phyloP scores from a whole-genome alignment of 2,329 filamentous ascomycete species.

The Fusarium oligoseptatum region DNA sequence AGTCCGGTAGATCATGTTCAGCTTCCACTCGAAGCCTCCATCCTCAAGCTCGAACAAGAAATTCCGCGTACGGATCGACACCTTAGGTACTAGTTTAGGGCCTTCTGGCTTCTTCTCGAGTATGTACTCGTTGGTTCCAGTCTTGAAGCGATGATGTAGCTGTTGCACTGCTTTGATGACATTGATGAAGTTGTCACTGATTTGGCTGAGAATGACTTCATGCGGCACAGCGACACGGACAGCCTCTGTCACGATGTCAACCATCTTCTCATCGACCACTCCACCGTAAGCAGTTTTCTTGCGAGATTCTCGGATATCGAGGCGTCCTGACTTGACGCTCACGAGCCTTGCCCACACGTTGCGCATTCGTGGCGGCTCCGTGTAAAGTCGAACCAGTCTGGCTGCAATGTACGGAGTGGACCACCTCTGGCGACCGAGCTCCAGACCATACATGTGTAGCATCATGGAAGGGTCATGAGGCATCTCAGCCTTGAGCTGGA shows the following conservation, averaged over 20 bases:
- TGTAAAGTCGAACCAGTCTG: constrained; percentile 86
- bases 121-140: constrained; percentile 88
- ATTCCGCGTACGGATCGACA: constrained; percentile 85
- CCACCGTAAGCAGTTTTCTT: constrained; percentile 72
- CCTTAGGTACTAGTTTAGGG: constrained; percentile 87
- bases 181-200: constrained; percentile 95
- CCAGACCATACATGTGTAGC: constrained; percentile 87
- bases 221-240: constrained; percentile 91
- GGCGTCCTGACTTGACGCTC: constrained; percentile 82
- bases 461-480: constrained; percentile 92
- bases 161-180: constrained; percentile 89
- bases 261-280: constrained; percentile 79
- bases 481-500: constrained; percentile 91
- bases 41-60: constrained; percentile 95
- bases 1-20: constrained; percentile 92
- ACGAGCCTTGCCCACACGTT: constrained; percentile 88
- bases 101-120: constrained; percentile 86
- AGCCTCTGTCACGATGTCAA: constrained; percentile 88
- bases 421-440: constrained; percentile 89
- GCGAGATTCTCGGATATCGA: constrained; percentile 84
- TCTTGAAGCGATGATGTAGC: constrained; percentile 92
- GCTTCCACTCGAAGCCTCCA: constrained; percentile 96
- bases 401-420: constrained; percentile 84
- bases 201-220: constrained; percentile 87
- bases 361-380: constrained; percentile 85